phyloP scores from a whole-genome alignment of 352 stramenopile species.

The Phytophthora sansomeana region DNA sequence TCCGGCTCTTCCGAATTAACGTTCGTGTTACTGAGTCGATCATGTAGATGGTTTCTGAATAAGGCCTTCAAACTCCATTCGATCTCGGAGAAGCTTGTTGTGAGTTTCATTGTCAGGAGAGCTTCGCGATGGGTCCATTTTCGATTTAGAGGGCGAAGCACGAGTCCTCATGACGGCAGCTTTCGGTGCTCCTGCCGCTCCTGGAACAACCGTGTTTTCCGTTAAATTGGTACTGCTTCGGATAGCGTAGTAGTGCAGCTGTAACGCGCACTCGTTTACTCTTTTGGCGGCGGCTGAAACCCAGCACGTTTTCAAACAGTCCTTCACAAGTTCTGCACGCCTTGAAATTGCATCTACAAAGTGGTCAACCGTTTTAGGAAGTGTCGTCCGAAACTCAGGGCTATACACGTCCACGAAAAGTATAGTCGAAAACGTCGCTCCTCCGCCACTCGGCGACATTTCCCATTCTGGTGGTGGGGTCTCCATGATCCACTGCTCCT shows the following conservation, averaged over 20 bases:
- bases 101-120: conserved; percentile 33
- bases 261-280: conserved; percentile 70
- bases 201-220: conserved; percentile 27
- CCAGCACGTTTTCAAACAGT: conserved; percentile 88
- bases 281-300: conserved; percentile 71
- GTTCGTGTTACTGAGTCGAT: conserved; percentile 16
- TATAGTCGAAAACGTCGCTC: conserved; percentile 68
- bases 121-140: conserved; percentile 7
- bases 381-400: conserved; percentile 60
- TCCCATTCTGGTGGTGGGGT: conserved; percentile 78
- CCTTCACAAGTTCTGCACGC: conserved; percentile 84
- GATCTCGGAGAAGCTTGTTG: conserved; percentile 49
- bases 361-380: conserved; percentile 85
- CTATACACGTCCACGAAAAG: conserved; percentile 87
- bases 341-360: conserved; percentile 88
- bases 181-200: conserved; percentile 26
- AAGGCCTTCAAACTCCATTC: conserved; percentile 67
- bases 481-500: conserved; percentile 90
- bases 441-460: conserved; percentile 45
- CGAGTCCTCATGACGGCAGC: conserved; percentile 5
- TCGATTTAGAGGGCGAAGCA: conserved; percentile 33
- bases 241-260: conserved; percentile 41
- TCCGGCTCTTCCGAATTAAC: conserved; percentile 49
- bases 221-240: conserved; percentile 21
- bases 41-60: conserved; percentile 23